A percentile compares a stretch with the other conserved stretches of the same genome.
phyloP scores from a whole-genome alignment of 805 yeast genomes.

The Wickerhamomyces hampshirensis region DNA sequence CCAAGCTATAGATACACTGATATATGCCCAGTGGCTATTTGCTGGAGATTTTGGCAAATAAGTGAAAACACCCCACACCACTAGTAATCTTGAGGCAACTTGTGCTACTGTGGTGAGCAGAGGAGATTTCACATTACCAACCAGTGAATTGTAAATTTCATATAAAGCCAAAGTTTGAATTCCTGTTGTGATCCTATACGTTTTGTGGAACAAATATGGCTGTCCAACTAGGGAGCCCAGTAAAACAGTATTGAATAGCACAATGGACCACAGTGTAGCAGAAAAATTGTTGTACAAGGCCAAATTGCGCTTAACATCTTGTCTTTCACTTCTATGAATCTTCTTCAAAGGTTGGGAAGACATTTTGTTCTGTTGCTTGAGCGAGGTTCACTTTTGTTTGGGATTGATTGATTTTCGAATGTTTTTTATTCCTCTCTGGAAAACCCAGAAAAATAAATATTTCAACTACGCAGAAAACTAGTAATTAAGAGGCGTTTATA shows the following conservation, averaged over 20 bases:
- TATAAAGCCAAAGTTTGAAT: conserved; percentile 78
- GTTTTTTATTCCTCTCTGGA: too few relatives aligned
- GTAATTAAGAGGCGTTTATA: too few relatives aligned
- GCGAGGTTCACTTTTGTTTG: too few relatives aligned
- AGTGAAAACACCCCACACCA: conserved; percentile 79
- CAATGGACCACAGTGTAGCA: conserved; percentile 49
- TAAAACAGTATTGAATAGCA: conserved; percentile 39
- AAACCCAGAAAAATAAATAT: too few relatives aligned
- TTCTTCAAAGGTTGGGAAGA: too few relatives aligned
- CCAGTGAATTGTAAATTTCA: conserved; percentile 72
- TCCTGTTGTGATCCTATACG: conserved; percentile 52
- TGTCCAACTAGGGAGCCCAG: conserved; percentile 48
- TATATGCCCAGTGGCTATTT: conserved; percentile 50
- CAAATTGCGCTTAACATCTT: conserved; percentile 22
- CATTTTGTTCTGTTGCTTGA: too few relatives aligned
- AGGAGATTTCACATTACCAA: conserved; percentile 85
- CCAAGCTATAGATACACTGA: conserved; percentile 79
- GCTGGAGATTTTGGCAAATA: conserved; percentile 73
- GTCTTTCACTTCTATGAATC: conserved; percentile 13
- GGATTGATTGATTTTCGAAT: too few relatives aligned
- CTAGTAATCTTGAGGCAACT: conserved; percentile 76
- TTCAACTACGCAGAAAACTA: too few relatives aligned
- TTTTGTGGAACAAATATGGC: conserved; percentile 56
- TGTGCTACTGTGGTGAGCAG: conserved; percentile 79
- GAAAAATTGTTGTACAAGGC: conserved; percentile 49